These are phyloP conservation scores for Boletus coccyginus DNA, from an alignment of 768 basidiomycete genomes.

Conservation along the genomic window DNA sequence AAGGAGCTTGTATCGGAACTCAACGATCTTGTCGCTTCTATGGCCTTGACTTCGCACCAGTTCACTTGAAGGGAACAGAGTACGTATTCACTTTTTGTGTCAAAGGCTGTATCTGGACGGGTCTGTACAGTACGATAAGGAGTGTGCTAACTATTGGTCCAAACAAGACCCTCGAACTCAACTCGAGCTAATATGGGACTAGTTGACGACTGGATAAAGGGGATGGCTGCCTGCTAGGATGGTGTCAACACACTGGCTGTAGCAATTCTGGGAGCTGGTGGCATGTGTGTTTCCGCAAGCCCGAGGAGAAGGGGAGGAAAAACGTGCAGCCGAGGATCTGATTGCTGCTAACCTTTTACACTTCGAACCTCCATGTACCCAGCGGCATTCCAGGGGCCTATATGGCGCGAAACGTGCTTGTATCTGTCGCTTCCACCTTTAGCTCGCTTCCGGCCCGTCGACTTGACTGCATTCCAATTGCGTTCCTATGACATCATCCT, in stretches of 20 bases:
- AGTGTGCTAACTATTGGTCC: neutral
- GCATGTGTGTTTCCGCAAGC: neutral
- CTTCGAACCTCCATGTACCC: neutral
- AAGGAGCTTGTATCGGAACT: neutral
- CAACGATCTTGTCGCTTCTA: neutral
- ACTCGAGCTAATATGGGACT: no score
- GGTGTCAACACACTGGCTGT: neutral
- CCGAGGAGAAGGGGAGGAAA: no score
- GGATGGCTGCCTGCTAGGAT: neutral
- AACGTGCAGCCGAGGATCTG: neutral
- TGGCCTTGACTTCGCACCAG: no score
- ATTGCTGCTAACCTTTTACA: neutral
- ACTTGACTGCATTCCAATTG: neutral
- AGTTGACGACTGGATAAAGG: neutral
- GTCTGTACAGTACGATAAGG: neutral
- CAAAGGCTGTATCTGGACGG: neutral
- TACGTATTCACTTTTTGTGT: neutral
- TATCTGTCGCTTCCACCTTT: neutral
- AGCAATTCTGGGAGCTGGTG: neutral
- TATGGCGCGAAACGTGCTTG: neutral
- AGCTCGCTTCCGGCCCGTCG: neutral
- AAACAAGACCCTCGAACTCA: neutral
- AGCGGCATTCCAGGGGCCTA: slow-evolving; percentile 1
- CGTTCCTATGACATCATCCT: slow-evolving; percentile 15
- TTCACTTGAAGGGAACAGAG: neutral